Base-by-base conservation (phyloP, 2,329 filamentous ascomycete species). In the Penicillium capsulatum region DNA sequence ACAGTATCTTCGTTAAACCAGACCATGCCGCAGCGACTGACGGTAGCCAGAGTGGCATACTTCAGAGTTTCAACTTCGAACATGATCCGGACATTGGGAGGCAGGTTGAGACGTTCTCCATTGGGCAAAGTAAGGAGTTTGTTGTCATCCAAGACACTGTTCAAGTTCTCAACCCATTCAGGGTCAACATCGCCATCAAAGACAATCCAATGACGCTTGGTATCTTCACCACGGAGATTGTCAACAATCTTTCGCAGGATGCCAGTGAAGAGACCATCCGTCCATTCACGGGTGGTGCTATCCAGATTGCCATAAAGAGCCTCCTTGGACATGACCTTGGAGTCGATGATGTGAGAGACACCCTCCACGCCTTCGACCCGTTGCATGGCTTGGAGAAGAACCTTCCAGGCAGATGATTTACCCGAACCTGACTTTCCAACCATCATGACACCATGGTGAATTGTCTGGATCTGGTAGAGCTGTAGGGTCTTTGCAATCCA, bases 381-480 rank as follows among this genome's bases (percentile, higher is more conserved):
- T 57, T 97, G 91, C 42, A 98, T 70, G 11, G 94, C 92, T 57
- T 94, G 86, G 14, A 98, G 77, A 36, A 99, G 75, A 29, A 94
- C 81, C 58, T 86, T 89, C 92, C 94, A 99, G 4, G 92, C 86
- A 2, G 86, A 82, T 28, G 92, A 96, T 70, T 99, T 99, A 61
- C 94, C 94, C 31, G 91, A 85, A n/a, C 94, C 92, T 19, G 94
- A 96, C 59, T 87, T 89, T 48, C 92, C 92, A 7, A 99, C 92
- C 92, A 98, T 97, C 94, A 99, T 99, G 17, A 99, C 92, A 83
- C 92, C 92, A 55, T 99, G 92, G 59, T 99, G 92, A 42, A 98
- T 89, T 51, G 83, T 86, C 66, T 97, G 92, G 48, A 99, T 99
- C 65, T 99, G 92, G 64, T 95, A 97, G 2, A 98, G 78, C 64